A percentile compares a stretch with the other conserved stretches of the same genome.
Evolutionary conservation across 2,329 filamentous ascomycete genomes (phyloP).

Genomic region (Fusarium chaquense): DNA sequence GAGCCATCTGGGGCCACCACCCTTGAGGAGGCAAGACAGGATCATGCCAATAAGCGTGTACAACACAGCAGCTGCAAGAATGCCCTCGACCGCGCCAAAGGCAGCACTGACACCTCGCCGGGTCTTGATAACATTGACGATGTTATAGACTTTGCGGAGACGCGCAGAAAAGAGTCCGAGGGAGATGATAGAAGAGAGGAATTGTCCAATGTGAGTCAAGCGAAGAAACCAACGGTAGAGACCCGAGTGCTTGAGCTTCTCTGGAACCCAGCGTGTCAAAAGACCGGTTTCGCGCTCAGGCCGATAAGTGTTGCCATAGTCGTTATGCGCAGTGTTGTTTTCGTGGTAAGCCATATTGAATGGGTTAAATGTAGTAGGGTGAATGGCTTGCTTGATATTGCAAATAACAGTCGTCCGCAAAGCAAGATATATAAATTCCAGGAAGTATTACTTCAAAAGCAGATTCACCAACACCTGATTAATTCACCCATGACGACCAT

Average conservation of each 20-base stretch:
- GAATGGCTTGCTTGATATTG: background rate
- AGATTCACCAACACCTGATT: background rate
- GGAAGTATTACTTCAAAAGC: too few relatives aligned
- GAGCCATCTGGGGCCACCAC: constrained; percentile 28
- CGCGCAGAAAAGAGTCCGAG: constrained; percentile 34
- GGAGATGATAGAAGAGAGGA: constrained; percentile 27
- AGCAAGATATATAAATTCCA: background rate
- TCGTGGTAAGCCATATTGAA: constrained; percentile 7
- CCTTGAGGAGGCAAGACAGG: constrained; percentile 5
- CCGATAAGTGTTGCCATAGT: constrained; percentile 11
- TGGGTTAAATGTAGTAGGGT: background rate
- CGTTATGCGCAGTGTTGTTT: background rate
- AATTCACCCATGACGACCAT: background rate
- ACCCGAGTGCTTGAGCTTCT: constrained; percentile 20
- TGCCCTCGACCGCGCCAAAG: constrained; percentile 36
- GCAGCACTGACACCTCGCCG: constrained; percentile 21
- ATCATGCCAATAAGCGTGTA: constrained; percentile 32
- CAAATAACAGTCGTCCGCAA: accelerated
- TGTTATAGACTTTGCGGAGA: constrained; percentile 14
- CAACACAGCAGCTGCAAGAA: constrained; percentile 32
- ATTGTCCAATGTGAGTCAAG: constrained; percentile 26
- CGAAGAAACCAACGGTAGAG: constrained; percentile 39
- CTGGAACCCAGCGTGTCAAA: constrained; percentile 24
- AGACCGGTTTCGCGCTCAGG: constrained; percentile 6
- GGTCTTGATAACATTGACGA: constrained; percentile 27